Base-by-base conservation (phyloP, 257 asterid species). In the Ehretia macrophylla region DNA sequence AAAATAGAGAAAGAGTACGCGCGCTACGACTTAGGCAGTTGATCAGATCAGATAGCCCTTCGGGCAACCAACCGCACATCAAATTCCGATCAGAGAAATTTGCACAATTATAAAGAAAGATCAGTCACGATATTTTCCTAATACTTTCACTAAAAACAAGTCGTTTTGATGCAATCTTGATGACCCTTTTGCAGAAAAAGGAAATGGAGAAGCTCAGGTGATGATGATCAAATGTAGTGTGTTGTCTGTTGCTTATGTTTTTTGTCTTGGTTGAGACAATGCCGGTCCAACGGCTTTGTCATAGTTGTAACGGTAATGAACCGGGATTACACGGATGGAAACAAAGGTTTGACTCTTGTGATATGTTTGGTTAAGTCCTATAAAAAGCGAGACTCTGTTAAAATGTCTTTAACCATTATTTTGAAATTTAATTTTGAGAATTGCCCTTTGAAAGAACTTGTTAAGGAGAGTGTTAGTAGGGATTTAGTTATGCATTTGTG, bases 241-340 rank as follows among this genome's bases (percentile, higher is more conserved):
- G 10, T n/a, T 27, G 8, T 45, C 46, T 42, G 14, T 40, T 3
- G 0, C 0, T n/a, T 27, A 1, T 32, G 4, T 17, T 32, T 17
- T 32, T 55, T 17, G 32, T 10, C 12, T 50, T 16, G 58, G 40
- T 14, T 22, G 42, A 51, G 39, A 37, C 40, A 60, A n/a, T 22
- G 18, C 59, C 78, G 78, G 73, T 58, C 56, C 58, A 48, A 59
- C 53, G 58, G 40, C 10, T 70, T 65, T 67, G 47, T 10, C 35
- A 18, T 23, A 35, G 56, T 18, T 21, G 55, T 16, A 73, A 67
- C 77, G 14, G 66, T 49, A 75, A 45, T 66, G 59, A 64, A 69
- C 79, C 77, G 75, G 69, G 27, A 49, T 63, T 68, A 74, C 65
- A 74, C 68, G 78, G 76, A 71, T 48, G 54, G 48, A 52, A 65